Evolutionary conservation across 768 basidiomycete species (phyloP), one percentile per base, ranked within the genome.

Genomic region (Suillus subalutaceus): DNA sequence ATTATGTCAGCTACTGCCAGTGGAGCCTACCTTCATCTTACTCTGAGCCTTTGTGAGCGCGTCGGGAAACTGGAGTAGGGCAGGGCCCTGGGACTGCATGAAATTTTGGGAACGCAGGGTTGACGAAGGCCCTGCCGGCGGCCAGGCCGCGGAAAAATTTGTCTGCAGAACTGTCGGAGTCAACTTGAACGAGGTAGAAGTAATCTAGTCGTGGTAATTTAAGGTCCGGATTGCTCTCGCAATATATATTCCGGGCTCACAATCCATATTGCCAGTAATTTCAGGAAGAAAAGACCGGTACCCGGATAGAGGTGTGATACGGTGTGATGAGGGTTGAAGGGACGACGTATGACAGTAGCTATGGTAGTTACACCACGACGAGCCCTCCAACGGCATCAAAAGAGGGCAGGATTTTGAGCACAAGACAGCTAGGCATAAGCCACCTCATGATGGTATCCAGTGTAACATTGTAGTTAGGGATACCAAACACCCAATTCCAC

Each of bases 401-500:
- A 53, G 16, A 26, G 26, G 48, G 10, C 16, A 9, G 8, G 1
- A 4, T 16, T 18, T 32, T 32, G 18, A 55, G 30, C 18, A 20
- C 18, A 15, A 30, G 15, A 52, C 26, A 52, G 18, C 32, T 32
- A 32, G 32, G 32, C 9, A 3, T 10, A 18, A 55, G 32, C 30
- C 18, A 55, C 18, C 32, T 56, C 8, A 44, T 72, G 79, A 44
- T 70, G 66, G 69, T 80, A 83, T 30, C 80, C 79, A n/a, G 35
- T 65, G 37, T 75, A 9, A 68, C 69, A 26, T 70, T 71, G 64
- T 71, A 74, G 66, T 83, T 81, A 26, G 5, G 64, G 15, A 67
- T 66, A 44, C 43, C 1, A 20, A 64, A 71, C 73, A n/a, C 72
- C 64, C 16, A 23, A 72, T 65, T 20, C 86, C 85, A 4, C 86